Evolutionary conservation across 2,329 filamentous ascomycete genomes (phyloP).

Genomic region (Cytospora leucostoma): DNA sequence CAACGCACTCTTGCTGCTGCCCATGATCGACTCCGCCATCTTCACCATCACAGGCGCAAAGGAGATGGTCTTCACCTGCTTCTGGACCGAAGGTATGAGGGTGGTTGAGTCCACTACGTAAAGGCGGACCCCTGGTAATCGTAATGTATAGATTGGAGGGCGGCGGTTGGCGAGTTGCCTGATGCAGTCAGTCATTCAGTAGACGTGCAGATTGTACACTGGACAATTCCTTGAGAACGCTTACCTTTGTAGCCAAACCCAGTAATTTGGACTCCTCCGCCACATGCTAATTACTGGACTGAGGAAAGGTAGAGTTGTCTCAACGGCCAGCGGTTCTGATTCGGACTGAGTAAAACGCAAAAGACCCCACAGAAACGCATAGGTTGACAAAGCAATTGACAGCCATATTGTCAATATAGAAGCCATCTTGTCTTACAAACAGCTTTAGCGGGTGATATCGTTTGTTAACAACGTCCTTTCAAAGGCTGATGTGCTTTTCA

Average conservation of each 20-base stretch:
- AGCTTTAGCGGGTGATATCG: too few relatives aligned
- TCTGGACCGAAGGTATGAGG: constrained; percentile 11
- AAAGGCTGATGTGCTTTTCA: too few relatives aligned
- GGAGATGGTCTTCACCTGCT: background rate
- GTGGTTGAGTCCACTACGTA: constrained; percentile 9
- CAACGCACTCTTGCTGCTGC: too few relatives aligned
- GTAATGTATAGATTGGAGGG: constrained; percentile 11
- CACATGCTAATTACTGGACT: constrained; percentile 1
- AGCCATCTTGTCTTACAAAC: too few relatives aligned
- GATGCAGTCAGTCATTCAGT: constrained; percentile 1
- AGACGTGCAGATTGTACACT: background rate
- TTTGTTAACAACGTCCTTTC: too few relatives aligned
- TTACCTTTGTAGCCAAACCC: background rate
- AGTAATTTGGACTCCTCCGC: background rate
- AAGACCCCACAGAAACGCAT: background rate
- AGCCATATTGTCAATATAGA: too few relatives aligned
- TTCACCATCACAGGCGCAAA: background rate
- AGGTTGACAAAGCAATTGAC: too few relatives aligned
- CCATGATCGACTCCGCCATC: too few relatives aligned
- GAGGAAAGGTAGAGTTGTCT: constrained; percentile 2
- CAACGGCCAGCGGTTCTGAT: constrained; percentile 2
- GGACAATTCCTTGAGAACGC: background rate
- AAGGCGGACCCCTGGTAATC: constrained; percentile 3
- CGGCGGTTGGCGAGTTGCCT: constrained; percentile 25
- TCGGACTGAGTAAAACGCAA: constrained; percentile 11